phyloP scores from a whole-genome alignment of 2,329 filamentous ascomycete species.

The Botrytis fragariae region DNA sequence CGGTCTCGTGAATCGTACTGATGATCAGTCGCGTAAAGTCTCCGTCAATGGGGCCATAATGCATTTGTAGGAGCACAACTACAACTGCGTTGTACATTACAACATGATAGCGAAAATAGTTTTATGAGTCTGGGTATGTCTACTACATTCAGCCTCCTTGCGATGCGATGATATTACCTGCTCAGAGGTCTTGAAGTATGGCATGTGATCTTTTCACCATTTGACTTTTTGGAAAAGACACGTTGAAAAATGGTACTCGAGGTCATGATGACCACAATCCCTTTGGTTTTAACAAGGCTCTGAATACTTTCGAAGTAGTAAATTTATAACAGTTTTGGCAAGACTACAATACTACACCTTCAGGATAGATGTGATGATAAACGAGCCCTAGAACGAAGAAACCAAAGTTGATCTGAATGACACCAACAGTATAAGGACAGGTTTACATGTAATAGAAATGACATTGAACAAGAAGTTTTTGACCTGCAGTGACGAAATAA shows the following conservation, averaged over 20 bases:
- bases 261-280: neutral
- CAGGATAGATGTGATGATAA: neutral
- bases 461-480: neutral
- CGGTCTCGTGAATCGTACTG: neutral
- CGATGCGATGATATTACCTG: neutral
- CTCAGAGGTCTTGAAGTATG: neutral
- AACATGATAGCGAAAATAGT: neutral
- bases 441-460: too few relatives aligned
- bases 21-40: too few relatives aligned
- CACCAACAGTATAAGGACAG: neutral
- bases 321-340: neutral
- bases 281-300: accelerated
- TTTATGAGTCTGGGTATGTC: neutral
- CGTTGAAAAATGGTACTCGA: neutral
- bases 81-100: too few relatives aligned
- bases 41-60: neutral
- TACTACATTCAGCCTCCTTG: neutral
- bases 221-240: neutral
- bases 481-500: neutral
- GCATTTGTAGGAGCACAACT: neutral
- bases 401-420: too few relatives aligned
- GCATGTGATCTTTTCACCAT: neutral
- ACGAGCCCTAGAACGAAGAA: too few relatives aligned
- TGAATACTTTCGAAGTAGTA: neutral
- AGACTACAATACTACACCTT: neutral